phyloP scores from a whole-genome alignment of 345 rosid species.

The Litchi chinensis region DNA sequence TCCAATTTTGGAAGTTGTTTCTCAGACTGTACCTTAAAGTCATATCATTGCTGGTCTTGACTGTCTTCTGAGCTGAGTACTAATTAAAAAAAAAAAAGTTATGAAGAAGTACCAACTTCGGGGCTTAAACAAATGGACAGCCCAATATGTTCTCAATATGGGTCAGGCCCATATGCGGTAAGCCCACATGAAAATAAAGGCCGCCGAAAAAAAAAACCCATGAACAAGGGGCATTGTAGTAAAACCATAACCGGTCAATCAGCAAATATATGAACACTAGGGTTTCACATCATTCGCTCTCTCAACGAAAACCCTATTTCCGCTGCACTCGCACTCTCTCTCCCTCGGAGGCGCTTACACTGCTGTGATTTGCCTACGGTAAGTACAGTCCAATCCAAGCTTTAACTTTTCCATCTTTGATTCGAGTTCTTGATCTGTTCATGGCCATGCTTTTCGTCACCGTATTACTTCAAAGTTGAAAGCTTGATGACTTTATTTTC shows the following conservation, averaged over 20 bases:
- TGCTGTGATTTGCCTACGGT: conserved; percentile 14
- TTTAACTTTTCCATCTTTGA: not conserved
- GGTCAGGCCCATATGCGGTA: not conserved
- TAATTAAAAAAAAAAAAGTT: too few relatives aligned
- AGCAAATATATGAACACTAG: not conserved
- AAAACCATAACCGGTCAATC: too few relatives aligned
- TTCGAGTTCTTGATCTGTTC: not conserved
- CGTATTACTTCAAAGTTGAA: too few relatives aligned
- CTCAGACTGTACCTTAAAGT: too few relatives aligned
- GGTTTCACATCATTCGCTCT: not conserved
- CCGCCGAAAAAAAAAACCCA: not conserved
- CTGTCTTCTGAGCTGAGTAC: too few relatives aligned
- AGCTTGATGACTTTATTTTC: not conserved
- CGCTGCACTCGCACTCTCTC: not conserved
- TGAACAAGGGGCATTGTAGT: not conserved
- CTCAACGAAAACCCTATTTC: conserved; percentile 18
- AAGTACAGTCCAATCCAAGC: not conserved
- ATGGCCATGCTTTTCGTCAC: not conserved
- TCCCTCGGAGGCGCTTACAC: conserved; percentile 12
- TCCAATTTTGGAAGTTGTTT: too few relatives aligned
- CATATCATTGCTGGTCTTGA: too few relatives aligned
- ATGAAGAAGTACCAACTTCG: too few relatives aligned
- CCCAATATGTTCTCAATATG: too few relatives aligned
- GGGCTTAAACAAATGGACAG: not conserved
- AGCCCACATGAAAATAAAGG: not conserved